Percentiles rank a stretch among this genome's conserved stretches.
These are phyloP conservation scores for Entomortierella chlamydospora DNA, from an alignment of 192 early-diverging fungal species.

Conservation along the genomic window DNA sequence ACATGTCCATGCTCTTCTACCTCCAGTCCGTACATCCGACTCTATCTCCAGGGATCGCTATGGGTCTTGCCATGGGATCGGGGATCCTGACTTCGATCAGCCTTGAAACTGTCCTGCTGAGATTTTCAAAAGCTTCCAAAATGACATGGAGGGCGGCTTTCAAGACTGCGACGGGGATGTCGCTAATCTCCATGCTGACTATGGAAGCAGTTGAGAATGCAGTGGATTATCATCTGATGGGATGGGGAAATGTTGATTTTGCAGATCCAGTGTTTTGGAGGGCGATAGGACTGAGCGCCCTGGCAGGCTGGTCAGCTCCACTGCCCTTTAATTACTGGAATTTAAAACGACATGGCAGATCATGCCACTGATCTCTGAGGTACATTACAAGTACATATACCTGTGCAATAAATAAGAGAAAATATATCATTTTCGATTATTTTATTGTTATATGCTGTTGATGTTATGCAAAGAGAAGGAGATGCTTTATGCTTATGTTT, in stretches of 20 bases:
- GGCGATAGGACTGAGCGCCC: constrained; percentile 47
- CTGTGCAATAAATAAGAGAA: not conserved
- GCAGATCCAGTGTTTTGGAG: constrained; percentile 60
- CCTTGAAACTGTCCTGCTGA: constrained; percentile 60
- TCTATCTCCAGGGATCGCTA: constrained; percentile 54
- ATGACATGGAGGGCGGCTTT: constrained; percentile 54
- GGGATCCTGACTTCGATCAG: constrained; percentile 63
- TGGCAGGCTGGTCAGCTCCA: constrained; percentile 61
- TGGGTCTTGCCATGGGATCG: constrained; percentile 58
- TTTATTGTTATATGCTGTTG: too few relatives aligned
- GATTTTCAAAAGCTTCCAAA: constrained; percentile 18
- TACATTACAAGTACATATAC: too few relatives aligned
- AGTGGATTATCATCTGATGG: constrained; percentile 65
- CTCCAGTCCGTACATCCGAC: constrained; percentile 58
- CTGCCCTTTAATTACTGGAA: constrained; percentile 70
- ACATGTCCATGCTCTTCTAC: constrained; percentile 65
- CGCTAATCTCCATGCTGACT: constrained; percentile 64
- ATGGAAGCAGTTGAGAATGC: constrained; percentile 67
- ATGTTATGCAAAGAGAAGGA: too few relatives aligned
- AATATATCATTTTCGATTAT: too few relatives aligned
- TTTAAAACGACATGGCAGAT: constrained; percentile 60
- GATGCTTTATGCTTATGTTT: not conserved
- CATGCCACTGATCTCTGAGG: constrained; percentile 70
- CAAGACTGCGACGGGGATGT: constrained; percentile 70
- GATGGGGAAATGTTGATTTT: constrained; percentile 59